Evolutionary conservation across 2,329 filamentous ascomycete genomes (phyloP), one percentile per base, ranked within the genome.

Genomic region (Fusarium solani-melongenae): DNA sequence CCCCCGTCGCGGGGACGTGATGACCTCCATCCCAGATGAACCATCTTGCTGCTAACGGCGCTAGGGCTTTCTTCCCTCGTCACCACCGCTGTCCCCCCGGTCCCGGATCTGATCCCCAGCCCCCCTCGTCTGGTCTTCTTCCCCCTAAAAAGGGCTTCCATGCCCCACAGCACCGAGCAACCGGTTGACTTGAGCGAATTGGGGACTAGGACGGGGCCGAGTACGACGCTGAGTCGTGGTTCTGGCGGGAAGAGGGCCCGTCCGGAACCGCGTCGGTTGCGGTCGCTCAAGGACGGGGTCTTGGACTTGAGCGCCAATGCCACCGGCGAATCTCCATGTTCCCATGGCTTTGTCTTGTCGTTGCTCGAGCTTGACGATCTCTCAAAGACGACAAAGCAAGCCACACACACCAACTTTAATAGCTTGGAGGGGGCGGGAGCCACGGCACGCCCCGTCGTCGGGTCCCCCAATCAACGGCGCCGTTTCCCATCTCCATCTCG

Each of bases 181-280:
- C 70, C 70, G 76, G 76, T 78, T 71, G 61, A 71, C 66, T 65
- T 76, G 76, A 65, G 76, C 76, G 66, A 70, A 74, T 77, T 69
- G 58, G 70, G 67, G 66, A 65, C 49, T 51, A 39, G 53, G 51
- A 74, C 59, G 67, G 73, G 51, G 56, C 68, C 60, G 60, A 55
- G 29, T 70, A 61, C 55, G 58, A 68, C 67, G 62, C 66, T 76
- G 74, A 64, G 68, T 76, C 73, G 74, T 73, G 69, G 71, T 36
- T 38, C 44, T 58, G 59, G 38, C 49, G 67, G 34, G 71, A 64
- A 70, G 65, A 61, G 62, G 59, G 41, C 59, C 70, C 55, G 55
- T 31, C 62, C 68, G 63, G 64, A 64, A 70, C 75, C 61, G 61
- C 58, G 59, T 64, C 53, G 20, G 41, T 58, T 74, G 56, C 39